These are phyloP conservation scores for Nicotiana tabacum DNA, from an alignment of 257 asterid species.

Conservation along the genomic window DNA sequence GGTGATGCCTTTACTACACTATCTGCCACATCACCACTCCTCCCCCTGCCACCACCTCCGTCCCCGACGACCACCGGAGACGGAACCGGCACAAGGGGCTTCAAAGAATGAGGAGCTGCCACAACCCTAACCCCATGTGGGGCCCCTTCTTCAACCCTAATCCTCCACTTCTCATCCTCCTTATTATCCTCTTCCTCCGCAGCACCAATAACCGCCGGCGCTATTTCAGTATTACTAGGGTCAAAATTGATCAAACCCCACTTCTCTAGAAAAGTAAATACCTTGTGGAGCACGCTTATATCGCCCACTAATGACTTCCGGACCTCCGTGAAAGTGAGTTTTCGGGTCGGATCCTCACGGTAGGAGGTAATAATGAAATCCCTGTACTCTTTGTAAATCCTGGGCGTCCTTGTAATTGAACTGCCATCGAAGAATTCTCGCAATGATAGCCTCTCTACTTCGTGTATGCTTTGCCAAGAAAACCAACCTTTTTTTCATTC, in stretches of 20 bases:
- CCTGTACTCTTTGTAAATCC: constrained; percentile 79
- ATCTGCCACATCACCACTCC: constrained; percentile 44
- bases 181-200: constrained; percentile 46
- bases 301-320: constrained; percentile 92
- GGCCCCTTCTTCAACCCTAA: constrained; percentile 87
- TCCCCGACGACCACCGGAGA: constrained; percentile 33
- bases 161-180: constrained; percentile 49
- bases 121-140: constrained; percentile 94
- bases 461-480: constrained; percentile 75
- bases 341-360: constrained; percentile 67
- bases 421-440: constrained; percentile 74
- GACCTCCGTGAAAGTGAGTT: constrained; percentile 61
- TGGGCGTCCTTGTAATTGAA: constrained; percentile 68
- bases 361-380: constrained; percentile 75
- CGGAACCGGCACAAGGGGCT: constrained; percentile 47
- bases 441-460: constrained; percentile 68
- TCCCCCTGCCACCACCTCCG: constrained; percentile 16
- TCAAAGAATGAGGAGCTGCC: constrained; percentile 81
- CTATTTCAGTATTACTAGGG: constrained; percentile 6
- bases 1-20: constrained; percentile 62
- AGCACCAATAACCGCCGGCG: constrained; percentile 10
- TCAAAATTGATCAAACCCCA: constrained; percentile 89
- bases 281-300: constrained; percentile 63
- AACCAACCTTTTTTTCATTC: constrained; percentile 65
- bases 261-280: constrained; percentile 73